Evolutionary conservation across 2,329 filamentous ascomycete genomes (phyloP).

Genomic region (Fusarium cicatricum): DNA sequence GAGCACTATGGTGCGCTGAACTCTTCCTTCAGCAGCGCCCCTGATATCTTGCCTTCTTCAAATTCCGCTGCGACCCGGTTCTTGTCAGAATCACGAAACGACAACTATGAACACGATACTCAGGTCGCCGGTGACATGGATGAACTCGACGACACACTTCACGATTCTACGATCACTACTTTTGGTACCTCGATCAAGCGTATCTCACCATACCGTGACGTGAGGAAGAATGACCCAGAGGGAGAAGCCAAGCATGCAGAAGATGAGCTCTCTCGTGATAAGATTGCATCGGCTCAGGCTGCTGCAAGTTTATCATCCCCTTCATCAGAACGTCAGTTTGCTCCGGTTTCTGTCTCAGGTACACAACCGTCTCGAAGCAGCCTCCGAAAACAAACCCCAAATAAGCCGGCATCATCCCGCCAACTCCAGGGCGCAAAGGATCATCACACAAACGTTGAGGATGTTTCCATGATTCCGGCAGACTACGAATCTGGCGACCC

Average conservation of each 20-base stretch:
- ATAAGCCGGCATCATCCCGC: not conserved
- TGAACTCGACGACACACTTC: constrained; percentile 18
- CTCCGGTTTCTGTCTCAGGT: constrained; percentile 6
- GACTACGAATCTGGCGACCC: not conserved
- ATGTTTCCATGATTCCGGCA: not conserved
- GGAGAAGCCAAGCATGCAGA: constrained; percentile 15
- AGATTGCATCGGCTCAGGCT: constrained; percentile 20
- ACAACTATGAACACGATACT: not conserved
- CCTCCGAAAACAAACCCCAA: constrained; percentile 15
- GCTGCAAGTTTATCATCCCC: constrained; percentile 41
- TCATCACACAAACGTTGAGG: no score
- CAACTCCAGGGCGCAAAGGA: not conserved
- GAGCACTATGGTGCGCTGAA: not conserved
- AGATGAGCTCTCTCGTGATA: constrained; percentile 25
- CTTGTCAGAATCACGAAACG: not conserved
- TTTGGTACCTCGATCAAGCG: constrained; percentile 16
- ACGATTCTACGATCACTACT: constrained; percentile 12
- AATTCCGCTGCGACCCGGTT: constrained; percentile 1
- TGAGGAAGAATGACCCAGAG: constrained; percentile 1
- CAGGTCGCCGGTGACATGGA: constrained; percentile 17
- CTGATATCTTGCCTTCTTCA: constrained; percentile 28
- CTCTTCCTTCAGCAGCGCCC: constrained; percentile 34
- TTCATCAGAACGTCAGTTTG: constrained; percentile 37
- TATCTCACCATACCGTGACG: constrained; percentile 17
- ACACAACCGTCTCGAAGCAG: constrained; percentile 15